phyloP scores from a whole-genome alignment of 345 rosid genomes.

The Arabidopsis thaliana region DNA sequence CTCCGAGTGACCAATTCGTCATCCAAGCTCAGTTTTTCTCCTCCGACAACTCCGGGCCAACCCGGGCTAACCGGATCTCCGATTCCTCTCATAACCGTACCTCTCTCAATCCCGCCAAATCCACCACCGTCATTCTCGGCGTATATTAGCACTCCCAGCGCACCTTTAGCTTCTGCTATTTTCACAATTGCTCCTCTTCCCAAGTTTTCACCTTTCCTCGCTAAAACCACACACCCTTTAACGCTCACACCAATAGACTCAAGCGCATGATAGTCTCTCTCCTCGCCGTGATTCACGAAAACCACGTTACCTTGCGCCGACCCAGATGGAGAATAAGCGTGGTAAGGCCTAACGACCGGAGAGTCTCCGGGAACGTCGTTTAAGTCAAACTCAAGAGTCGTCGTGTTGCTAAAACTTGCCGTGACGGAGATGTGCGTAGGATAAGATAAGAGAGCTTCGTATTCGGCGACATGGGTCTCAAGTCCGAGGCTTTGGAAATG shows the following conservation, averaged over 20 bases:
- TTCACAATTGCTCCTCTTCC: constrained; percentile 71
- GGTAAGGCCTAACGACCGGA: constrained; percentile 68
- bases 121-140: constrained; percentile 60
- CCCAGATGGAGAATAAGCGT: constrained; percentile 94
- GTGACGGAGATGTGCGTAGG: constrained; percentile 61
- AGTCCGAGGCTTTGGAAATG: constrained; percentile 68
- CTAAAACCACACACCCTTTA: constrained; percentile 65
- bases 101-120: constrained; percentile 78
- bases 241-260: constrained; percentile 65
- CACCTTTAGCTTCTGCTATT: constrained; percentile 71
- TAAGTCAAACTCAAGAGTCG: constrained; percentile 48
- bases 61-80: constrained; percentile 98
- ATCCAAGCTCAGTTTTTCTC: constrained; percentile 67
- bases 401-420: constrained; percentile 60
- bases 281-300: constrained; percentile 76
- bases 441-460: constrained; percentile 72
- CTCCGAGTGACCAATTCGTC: constrained; percentile 59
- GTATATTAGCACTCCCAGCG: constrained; percentile 77
- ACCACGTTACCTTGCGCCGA: constrained; percentile 61
- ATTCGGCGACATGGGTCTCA: constrained; percentile 59
- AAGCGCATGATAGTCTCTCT: constrained; percentile 72
- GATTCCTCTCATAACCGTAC: constrained; percentile 89
- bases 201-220: constrained; percentile 60
- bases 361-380: constrained; percentile 43
- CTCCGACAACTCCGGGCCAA: constrained; percentile 78